Conservation (phyloP, 177 flowering plant species). For the Telopea speciosissima region DNA sequence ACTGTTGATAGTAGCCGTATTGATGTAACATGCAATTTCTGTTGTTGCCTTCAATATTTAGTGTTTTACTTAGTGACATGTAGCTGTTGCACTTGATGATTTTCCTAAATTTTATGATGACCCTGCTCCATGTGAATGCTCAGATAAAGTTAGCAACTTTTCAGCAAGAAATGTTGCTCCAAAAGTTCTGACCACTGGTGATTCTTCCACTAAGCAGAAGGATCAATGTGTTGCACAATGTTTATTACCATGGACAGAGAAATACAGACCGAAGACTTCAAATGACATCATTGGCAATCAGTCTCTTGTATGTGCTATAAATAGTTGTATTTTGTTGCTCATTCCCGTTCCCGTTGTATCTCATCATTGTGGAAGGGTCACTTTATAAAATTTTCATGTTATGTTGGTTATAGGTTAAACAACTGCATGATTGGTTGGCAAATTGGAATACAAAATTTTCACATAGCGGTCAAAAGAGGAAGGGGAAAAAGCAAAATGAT, state of each 20-base stretch:
- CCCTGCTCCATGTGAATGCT: slow-evolving; percentile 9
- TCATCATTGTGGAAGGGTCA: not conserved
- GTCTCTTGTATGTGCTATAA: slow-evolving; percentile 50
- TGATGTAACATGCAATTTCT: not conserved
- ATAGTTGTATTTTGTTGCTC: slow-evolving; percentile 4
- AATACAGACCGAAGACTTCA: slow-evolving; percentile 77
- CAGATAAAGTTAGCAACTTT: slow-evolving; percentile 19
- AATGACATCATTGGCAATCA: slow-evolving; percentile 86
- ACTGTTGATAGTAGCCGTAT: not conserved
- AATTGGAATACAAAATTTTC: slow-evolving; percentile 74
- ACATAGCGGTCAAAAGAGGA: slow-evolving; percentile 42
- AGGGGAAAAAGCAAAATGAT: slow-evolving; percentile 70
- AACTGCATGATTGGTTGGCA: slow-evolving; percentile 82
- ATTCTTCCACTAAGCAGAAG: slow-evolving; percentile 36
- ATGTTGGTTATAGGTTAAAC: slow-evolving; percentile 55
- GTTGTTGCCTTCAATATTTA: not conserved
- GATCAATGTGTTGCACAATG: slow-evolving; percentile 15
- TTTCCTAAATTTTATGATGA: not conserved
- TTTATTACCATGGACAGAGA: slow-evolving; percentile 83
- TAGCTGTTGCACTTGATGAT: not conserved
- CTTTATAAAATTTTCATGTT: not conserved
- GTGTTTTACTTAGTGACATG: not conserved
- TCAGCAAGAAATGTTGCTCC: slow-evolving; percentile 21
- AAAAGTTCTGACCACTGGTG: slow-evolving; percentile 24
- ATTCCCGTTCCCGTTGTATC: not conserved